A percentile compares a stretch with the other conserved stretches of the same genome.
phyloP scores from a whole-genome alignment of 805 yeast genomes.

The Kodamaea kakaduensis region DNA sequence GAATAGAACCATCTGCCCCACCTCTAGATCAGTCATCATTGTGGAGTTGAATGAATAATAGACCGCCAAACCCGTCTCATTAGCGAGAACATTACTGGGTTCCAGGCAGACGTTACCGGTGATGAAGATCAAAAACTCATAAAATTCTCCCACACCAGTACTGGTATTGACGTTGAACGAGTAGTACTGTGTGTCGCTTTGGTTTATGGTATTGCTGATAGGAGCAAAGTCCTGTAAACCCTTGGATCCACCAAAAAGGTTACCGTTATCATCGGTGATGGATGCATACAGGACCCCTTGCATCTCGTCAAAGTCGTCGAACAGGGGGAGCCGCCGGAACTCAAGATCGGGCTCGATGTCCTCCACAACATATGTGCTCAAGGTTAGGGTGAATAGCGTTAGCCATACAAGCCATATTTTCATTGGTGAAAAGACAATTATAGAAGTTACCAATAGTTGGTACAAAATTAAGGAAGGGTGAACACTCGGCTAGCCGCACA shows the following conservation, averaged over 20 bases:
- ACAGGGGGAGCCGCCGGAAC: too few relatives aligned
- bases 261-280: not conserved
- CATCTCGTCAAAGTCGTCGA: too few relatives aligned
- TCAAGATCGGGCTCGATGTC: too few relatives aligned
- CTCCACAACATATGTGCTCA: too few relatives aligned
- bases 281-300: too few relatives aligned
- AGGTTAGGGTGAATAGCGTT: too few relatives aligned
- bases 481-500: too few relatives aligned
- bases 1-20: conserved; percentile 28
- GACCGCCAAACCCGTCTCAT: conserved; percentile 29
- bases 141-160: conserved; percentile 42
- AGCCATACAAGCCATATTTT: too few relatives aligned
- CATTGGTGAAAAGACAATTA: too few relatives aligned
- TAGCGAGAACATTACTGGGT: conserved; percentile 19
- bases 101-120: conserved; percentile 47
- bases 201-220: conserved; percentile 31
- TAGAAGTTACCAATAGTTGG: too few relatives aligned
- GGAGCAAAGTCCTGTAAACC: conserved; percentile 37
- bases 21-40: conserved; percentile 27
- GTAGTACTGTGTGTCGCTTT: conserved; percentile 38
- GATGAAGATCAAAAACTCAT: conserved; percentile 45
- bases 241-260: conserved; percentile 12
- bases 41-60: conserved; percentile 36
- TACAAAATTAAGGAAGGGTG: too few relatives aligned
- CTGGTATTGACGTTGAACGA: conserved; percentile 43